These are phyloP conservation scores for Colletotrichum somersetense DNA, from an alignment of 2,329 filamentous ascomycete species.

Conservation along the genomic window DNA sequence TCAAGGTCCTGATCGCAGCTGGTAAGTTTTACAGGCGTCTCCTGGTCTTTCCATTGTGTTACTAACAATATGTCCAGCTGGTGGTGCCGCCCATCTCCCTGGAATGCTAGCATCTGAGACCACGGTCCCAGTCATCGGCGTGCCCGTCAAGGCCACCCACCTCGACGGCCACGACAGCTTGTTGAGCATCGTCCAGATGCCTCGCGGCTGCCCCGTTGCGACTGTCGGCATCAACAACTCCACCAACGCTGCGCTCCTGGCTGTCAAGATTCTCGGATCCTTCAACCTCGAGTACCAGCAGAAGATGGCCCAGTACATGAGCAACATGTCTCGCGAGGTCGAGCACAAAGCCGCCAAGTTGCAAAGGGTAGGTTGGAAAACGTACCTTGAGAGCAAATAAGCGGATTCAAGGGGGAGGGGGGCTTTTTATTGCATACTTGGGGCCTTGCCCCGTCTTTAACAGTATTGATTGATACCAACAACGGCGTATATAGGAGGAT, in stretches of 20 bases:
- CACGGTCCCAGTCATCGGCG: conserved; percentile 79
- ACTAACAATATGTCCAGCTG: conserved; percentile 58
- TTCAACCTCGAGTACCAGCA: conserved; percentile 67
- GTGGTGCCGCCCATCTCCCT: conserved; percentile 79
- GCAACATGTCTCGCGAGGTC: conserved; percentile 73
- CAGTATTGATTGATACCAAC: conserved; percentile 40
- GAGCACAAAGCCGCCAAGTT: conserved; percentile 71
- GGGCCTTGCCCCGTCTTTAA: conserved; percentile 16
- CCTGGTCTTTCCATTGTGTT: background rate
- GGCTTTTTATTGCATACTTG: conserved; percentile 19
- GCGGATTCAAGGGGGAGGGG: background rate
- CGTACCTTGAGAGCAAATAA: conserved; percentile 61
- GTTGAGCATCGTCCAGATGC: conserved; percentile 83
- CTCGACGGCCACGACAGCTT: conserved; percentile 80
- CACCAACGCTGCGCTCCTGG: conserved; percentile 81
- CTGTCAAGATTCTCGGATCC: conserved; percentile 74
- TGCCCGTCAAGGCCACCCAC: conserved; percentile 80
- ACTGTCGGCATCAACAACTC: conserved; percentile 86
- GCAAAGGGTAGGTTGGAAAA: conserved; percentile 66
- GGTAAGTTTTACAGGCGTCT: conserved; percentile 10
- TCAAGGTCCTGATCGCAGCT: conserved; percentile 81
- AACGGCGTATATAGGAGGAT: conserved; percentile 27
- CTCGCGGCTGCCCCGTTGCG: conserved; percentile 78
- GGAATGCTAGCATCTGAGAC: conserved; percentile 83
- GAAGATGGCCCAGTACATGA: conserved; percentile 71